phyloP scores from a whole-genome alignment of 345 rosid species.

The Boechera divaricarpa region DNA sequence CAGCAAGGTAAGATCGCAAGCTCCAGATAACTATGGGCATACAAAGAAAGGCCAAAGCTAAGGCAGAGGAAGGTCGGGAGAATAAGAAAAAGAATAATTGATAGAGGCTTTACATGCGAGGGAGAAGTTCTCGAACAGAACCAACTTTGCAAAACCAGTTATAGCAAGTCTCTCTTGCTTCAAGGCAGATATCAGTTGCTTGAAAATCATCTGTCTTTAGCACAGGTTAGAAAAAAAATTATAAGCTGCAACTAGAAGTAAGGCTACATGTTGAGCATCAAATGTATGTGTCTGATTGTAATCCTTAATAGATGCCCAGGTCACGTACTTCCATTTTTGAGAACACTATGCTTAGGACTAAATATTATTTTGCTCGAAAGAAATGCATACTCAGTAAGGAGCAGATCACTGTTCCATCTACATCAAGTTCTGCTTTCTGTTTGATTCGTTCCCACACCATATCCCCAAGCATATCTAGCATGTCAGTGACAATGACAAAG shows the following conservation, averaged over 20 bases:
- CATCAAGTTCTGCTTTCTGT: constrained; percentile 80
- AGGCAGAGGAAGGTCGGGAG: constrained; percentile 21
- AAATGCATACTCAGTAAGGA: constrained; percentile 62
- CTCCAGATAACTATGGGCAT: constrained; percentile 75
- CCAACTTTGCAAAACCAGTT: constrained; percentile 95
- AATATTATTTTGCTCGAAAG: constrained; percentile 7
- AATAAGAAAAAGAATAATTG: constrained; percentile 16
- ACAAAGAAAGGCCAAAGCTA: constrained; percentile 24
- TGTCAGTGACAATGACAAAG: constrained; percentile 81
- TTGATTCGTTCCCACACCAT: constrained; percentile 92
- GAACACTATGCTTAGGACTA: neutral
- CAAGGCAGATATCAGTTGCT: constrained; percentile 64
- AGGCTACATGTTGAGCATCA: constrained; percentile 25
- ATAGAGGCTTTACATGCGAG: constrained; percentile 71
- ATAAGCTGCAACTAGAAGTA: constrained; percentile 30
- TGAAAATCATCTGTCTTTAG: constrained; percentile 65
- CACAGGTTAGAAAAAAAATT: constrained; percentile 28
- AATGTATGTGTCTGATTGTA: constrained; percentile 14
- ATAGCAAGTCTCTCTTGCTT: constrained; percentile 91
- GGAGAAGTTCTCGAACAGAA: constrained; percentile 85
- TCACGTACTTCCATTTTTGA: neutral
- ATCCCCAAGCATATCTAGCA: constrained; percentile 88
- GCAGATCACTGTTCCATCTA: constrained; percentile 58
- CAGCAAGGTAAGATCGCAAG: constrained; percentile 88
- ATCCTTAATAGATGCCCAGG: constrained; percentile 22